These are phyloP conservation scores for Cladosporium colombiae DNA, from an alignment of 2,329 filamentous ascomycete species.

Conservation along the genomic window DNA sequence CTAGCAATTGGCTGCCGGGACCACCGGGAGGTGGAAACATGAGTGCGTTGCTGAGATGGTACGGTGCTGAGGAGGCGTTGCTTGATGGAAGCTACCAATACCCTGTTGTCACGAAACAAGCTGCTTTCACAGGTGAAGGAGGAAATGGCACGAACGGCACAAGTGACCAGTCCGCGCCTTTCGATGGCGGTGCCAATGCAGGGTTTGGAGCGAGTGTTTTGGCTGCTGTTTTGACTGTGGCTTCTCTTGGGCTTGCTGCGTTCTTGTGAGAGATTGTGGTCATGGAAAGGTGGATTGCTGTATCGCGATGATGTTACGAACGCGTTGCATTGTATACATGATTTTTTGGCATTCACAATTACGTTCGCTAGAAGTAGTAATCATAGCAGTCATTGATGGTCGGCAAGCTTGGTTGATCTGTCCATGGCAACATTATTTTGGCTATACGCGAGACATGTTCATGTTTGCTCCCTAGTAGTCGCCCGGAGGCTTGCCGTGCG, in stretches of 20 bases:
- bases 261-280: background rate
- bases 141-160: background rate
- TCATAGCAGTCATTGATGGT: background rate
- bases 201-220: background rate
- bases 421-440: background rate
- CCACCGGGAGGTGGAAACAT: constrained; percentile 1
- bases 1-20: constrained; percentile 25
- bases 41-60: constrained; percentile 12
- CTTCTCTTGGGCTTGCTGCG: background rate
- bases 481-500: constrained; percentile 46
- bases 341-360: background rate
- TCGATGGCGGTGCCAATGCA: background rate
- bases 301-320: background rate
- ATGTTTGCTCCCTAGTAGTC: constrained; percentile 20
- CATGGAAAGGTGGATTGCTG: background rate
- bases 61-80: background rate
- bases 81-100: constrained; percentile 8
- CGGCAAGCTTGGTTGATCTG: background rate
- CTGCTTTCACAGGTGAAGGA: constrained; percentile 6
- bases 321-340: background rate
- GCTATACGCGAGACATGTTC: background rate
- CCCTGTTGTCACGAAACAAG: constrained; percentile 12
- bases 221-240: constrained; percentile 9
- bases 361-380: background rate
- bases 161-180: background rate